Percentiles rank a stretch among this genome's conserved stretches.
These are phyloP conservation scores for Macrotyloma uniflorum DNA, from an alignment of 306 rosid genomes.

Conservation along the genomic window DNA sequence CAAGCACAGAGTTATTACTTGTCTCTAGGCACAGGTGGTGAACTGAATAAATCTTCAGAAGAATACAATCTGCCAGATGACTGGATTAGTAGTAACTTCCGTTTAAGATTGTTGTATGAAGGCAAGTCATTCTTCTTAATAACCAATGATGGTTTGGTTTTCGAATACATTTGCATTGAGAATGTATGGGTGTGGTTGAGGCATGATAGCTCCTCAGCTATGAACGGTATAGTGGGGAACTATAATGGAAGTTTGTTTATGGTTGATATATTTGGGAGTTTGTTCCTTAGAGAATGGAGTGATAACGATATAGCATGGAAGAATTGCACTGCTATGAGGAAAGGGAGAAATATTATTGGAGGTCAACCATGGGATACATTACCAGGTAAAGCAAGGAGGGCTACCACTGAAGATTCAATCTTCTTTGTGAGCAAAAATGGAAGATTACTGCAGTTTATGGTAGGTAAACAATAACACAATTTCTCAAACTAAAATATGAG, in stretches of 20 bases:
- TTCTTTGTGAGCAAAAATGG: constrained; percentile 86
- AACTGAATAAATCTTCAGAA: constrained; percentile 45
- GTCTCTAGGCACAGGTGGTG: constrained; percentile 39
- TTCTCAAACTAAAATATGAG: neutral
- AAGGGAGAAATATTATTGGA: constrained; percentile 64
- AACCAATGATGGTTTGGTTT: constrained; percentile 69
- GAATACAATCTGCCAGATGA: constrained; percentile 52
- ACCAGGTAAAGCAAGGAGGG: constrained; percentile 58
- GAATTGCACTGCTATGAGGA: constrained; percentile 70
- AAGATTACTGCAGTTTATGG: constrained; percentile 74
- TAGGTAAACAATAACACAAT: constrained; percentile 48
- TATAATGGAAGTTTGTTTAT: constrained; percentile 85
- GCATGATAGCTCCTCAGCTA: constrained; percentile 73
- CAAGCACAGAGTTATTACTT: constrained; percentile 64
- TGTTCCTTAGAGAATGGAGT: constrained; percentile 82
- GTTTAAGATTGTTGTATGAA: constrained; percentile 72
- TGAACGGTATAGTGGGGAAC: constrained; percentile 80
- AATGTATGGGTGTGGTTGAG: constrained; percentile 85
- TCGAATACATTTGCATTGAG: constrained; percentile 75
- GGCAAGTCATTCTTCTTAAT: constrained; percentile 79
- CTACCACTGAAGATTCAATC: constrained; percentile 73
- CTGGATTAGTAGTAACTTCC: constrained; percentile 68
- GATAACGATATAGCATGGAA: constrained; percentile 70
- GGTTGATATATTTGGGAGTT: constrained; percentile 70
- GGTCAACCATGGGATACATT: constrained; percentile 93